These are phyloP conservation scores for Ganoderma sinense DNA, from an alignment of 1,284 basidiomycete genomes.

Conservation along the genomic window DNA sequence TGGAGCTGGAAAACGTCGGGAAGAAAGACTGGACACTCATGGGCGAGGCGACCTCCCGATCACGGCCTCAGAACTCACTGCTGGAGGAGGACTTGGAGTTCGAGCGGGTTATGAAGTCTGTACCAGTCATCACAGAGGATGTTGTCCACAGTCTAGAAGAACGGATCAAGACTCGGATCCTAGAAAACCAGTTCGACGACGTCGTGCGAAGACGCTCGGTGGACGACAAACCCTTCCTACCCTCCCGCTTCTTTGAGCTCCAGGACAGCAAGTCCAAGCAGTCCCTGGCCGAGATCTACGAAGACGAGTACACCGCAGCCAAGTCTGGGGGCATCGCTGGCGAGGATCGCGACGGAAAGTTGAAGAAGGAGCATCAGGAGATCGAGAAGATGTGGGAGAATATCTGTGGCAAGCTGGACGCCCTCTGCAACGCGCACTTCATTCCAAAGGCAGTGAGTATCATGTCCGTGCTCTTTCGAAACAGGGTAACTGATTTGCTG, in stretches of 20 bases:
- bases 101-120: constrained; percentile 87
- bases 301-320: constrained; percentile 86
- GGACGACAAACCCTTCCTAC: constrained; percentile 90
- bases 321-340: constrained; percentile 59
- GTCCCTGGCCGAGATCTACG: constrained; percentile 96
- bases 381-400: constrained; percentile 86
- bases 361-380: constrained; percentile 90
- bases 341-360: constrained; percentile 89
- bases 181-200: constrained; percentile 91
- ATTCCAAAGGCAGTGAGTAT: constrained; percentile 87
- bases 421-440: constrained; percentile 94
- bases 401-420: constrained; percentile 92
- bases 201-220: constrained; percentile 83
- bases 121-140: constrained; percentile 93
- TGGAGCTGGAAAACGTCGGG: constrained; percentile 78
- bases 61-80: constrained; percentile 91
- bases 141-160: constrained; percentile 87
- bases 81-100: constrained; percentile 97
- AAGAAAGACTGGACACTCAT: constrained; percentile 90
- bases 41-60: constrained; percentile 87
- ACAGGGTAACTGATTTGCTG: constrained; percentile 21
- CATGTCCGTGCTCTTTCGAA: constrained; percentile 9
- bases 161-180: constrained; percentile 90
- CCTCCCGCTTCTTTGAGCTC: constrained; percentile 90
- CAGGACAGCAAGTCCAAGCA: constrained; percentile 89